Conservation (phyloP, 2,329 filamentous ascomycete species). For the Zalaria obscura region DNA sequence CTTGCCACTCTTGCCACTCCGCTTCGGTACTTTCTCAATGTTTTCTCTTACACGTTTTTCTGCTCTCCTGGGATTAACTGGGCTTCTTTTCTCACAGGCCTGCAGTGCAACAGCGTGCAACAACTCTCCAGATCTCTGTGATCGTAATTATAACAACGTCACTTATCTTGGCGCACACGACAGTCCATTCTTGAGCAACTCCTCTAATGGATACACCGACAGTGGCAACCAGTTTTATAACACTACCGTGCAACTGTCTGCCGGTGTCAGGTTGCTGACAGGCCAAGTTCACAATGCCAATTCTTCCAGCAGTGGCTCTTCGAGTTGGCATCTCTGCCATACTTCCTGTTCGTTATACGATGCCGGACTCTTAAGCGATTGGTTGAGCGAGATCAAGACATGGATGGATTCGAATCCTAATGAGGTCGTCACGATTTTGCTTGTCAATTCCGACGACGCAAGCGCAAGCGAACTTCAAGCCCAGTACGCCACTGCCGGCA, state of each 20-base stretch:
- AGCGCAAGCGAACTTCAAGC: slow-evolving; percentile 39
- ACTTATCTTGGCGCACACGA: slow-evolving; percentile 69
- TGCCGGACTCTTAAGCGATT: slow-evolving; percentile 49
- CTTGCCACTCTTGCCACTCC: neutral
- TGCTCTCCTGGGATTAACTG: too few species aligned
- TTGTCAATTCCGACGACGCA: slow-evolving; percentile 55
- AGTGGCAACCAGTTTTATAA: slow-evolving; percentile 64
- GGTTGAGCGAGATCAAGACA: slow-evolving; percentile 47
- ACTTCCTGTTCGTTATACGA: slow-evolving; percentile 53
- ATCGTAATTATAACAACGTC: slow-evolving; percentile 56
- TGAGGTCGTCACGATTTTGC: slow-evolving; percentile 61
- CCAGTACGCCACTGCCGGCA: slow-evolving; percentile 42
- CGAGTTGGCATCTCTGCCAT: slow-evolving; percentile 55
- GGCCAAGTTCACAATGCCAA: slow-evolving; percentile 50
- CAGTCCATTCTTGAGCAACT: slow-evolving; percentile 55
- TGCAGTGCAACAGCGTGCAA: slow-evolving; percentile 42
- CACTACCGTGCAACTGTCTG: slow-evolving; percentile 54
- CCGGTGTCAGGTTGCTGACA: slow-evolving; percentile 57
- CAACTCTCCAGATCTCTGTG: slow-evolving; percentile 64
- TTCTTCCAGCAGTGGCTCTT: slow-evolving; percentile 8
- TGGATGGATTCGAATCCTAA: slow-evolving; percentile 59
- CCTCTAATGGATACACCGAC: slow-evolving; percentile 44
- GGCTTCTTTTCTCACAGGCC: neutral
- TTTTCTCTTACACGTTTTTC: too few species aligned
- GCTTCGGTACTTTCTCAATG: neutral